These are phyloP conservation scores for Fusarium circinatum DNA, from an alignment of 2,329 filamentous ascomycete genomes.

Conservation along the genomic window DNA sequence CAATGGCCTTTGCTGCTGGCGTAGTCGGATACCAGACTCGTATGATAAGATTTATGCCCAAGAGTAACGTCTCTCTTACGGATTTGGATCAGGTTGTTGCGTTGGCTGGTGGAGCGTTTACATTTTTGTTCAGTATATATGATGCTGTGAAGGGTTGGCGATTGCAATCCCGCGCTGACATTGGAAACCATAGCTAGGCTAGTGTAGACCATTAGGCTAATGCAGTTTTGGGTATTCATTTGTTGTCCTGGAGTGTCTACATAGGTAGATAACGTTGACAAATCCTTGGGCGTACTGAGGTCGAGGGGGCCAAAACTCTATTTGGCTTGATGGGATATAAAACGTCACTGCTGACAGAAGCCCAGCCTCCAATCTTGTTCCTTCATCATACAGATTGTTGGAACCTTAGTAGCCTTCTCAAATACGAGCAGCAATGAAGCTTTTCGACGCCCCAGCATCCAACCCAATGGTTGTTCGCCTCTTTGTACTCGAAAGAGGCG, in stretches of 20 bases:
- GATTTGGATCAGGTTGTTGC: neutral
- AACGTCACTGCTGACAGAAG: neutral
- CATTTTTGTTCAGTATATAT: neutral
- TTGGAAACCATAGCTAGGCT: neutral
- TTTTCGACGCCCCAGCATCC: conserved; percentile 14
- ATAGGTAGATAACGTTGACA: neutral
- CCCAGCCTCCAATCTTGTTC: neutral
- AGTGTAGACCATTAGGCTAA: neutral
- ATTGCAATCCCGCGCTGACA: rapidly evolving
- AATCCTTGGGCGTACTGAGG: neutral
- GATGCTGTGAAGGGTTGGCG: neutral
- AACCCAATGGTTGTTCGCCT: conserved; percentile 23
- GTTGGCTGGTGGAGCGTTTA: neutral
- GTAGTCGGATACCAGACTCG: neutral
- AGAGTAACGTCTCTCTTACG: neutral
- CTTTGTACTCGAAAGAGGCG: conserved; percentile 28
- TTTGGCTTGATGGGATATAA: neutral
- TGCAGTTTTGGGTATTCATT: neutral
- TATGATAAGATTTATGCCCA: neutral
- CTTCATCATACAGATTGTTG: rapidly evolving
- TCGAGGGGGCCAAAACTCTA: neutral
- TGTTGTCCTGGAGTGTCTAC: neutral
- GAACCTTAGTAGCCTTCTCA: neutral
- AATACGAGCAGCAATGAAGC: neutral
- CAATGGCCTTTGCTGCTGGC: neutral